Conservation (phyloP, 2,329 filamentous ascomycete species). For the Penicillium aurantiogriseum region DNA sequence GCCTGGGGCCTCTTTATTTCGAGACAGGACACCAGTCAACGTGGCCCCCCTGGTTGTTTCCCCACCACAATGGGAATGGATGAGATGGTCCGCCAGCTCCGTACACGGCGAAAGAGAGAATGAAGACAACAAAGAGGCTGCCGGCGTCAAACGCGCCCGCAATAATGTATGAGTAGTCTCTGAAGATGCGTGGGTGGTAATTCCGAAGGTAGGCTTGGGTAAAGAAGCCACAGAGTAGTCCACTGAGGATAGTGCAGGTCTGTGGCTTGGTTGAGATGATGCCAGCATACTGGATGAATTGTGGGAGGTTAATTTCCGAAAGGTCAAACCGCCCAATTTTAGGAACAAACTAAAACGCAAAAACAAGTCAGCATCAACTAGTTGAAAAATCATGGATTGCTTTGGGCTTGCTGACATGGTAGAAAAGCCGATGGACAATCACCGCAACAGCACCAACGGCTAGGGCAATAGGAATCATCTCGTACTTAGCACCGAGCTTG, state of each 20-base stretch:
- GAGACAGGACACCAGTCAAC: constrained; percentile 49
- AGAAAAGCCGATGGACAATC: constrained; percentile 11
- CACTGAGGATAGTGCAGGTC: constrained; percentile 55
- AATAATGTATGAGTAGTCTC: constrained; percentile 55
- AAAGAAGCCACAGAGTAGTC: constrained; percentile 47
- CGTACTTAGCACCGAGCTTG: constrained; percentile 47
- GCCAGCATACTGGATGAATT: constrained; percentile 56
- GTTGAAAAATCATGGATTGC: background rate
- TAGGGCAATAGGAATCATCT: constrained; percentile 50
- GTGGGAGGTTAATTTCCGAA: constrained; percentile 52
- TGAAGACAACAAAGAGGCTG: constrained; percentile 50
- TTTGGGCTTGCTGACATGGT: constrained; percentile 1
- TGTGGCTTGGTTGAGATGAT: constrained; percentile 55
- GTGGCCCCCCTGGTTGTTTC: constrained; percentile 51
- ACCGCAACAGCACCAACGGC: constrained; percentile 42
- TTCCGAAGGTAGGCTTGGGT: constrained; percentile 56
- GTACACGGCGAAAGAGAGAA: constrained; percentile 57
- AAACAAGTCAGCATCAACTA: background rate
- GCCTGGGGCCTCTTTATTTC: constrained; percentile 23
- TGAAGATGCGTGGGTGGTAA: constrained; percentile 53
- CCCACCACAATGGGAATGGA: constrained; percentile 56
- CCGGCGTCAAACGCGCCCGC: constrained; percentile 55
- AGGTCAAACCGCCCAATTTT: constrained; percentile 47
- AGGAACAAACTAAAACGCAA: constrained; percentile 44
- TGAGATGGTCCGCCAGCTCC: constrained; percentile 48